Base-by-base conservation (phyloP, 306 rosid genomes). In the Morella rubra region DNA sequence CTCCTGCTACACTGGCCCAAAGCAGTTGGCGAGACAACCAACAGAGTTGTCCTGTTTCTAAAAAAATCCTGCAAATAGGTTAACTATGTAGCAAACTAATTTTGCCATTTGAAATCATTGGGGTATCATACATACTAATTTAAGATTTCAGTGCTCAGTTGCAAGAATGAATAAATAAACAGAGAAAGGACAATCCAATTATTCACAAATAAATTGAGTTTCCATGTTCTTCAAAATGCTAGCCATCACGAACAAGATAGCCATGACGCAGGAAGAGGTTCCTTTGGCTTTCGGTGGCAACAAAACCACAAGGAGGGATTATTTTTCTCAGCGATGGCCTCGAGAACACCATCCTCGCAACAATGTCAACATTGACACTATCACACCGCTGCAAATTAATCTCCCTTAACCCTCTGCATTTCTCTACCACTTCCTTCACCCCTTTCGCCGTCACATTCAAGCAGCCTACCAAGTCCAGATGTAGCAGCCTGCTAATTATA, bases 281-380 rank as follows among this genome's bases (percentile, higher is more conserved):
- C 79, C 37, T 74, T 67, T 67, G 86, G 45, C 81, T 81, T 22
- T 76, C 81, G n/a, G 77, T 81, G 0, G 46, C 74, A 81, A 58
- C 22, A 71, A 71, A 76, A 73, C 71, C 41, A 5, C 73, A 62
- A 1, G 93, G 92, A 27, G 84, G 83, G 8, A 80, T 44, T 55
- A 94, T 80, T 82, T 40, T 88, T 73, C 88, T 86, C 79, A 93
- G 86, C 3, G 92, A 82, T 12, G 88, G 84, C 79, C 89, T 86
- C 45, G 87, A 73, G 72, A 79, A 44, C 7, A 69, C 87, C 86
- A 87, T 41, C 87, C 84, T 76, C 56, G 83, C 75, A 78, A 88
- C 73, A 73, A 87, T 67, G 76, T 81, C 83, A 52, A 55, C 66
- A 75, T 24, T 42, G 76, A 90, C 82, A 11, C 71, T 69, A 22